Base-by-base conservation (phyloP, 176 grass and related monocot genomes). In the Elymus sibiricus region DNA sequence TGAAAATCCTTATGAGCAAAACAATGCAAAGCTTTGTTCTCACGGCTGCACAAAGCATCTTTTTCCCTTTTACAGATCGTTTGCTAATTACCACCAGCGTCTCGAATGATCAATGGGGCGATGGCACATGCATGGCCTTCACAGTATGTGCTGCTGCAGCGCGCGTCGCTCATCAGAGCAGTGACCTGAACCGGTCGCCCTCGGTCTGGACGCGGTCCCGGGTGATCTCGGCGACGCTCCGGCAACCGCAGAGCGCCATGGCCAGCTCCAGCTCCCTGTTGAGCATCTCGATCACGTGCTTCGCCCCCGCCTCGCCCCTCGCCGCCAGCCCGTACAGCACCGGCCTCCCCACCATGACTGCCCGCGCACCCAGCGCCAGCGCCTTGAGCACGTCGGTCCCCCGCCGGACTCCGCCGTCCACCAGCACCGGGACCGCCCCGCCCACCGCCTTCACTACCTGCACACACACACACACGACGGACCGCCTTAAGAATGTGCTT, bases 381-480 rank as follows among this genome's bases (percentile, higher is more conserved):
- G 95, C 95, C 82, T 98, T 94, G 74, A 98, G 76, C 9, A 98
- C 86, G 76, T 95, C 95, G 6, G 93, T 94, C 44, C 91, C 95
- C 9, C 91, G 93, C 79, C 96, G 89, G 84, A 98, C 11, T 31
- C 96, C 96, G 26, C 96, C 93, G 55, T 95, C 93, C 56, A 98
- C 80, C 78, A 98, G 83, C 62, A 98, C 95, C 5, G 91, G 96
- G 34, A 98, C 66, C 4, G 88, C 79, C 46, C 93, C 91, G 0
- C 74, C 89, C 31, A 98, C 91, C 39, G 96, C 91, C 82, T 91
- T 87, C 3, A 98, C 91, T 4, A 98, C 95, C 93, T 98, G 77
- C 85, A 38, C 31, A 19, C 19, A 14, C 11, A 55, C 5, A 59
- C 27, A 12, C 19, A 11, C 17, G 19, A 73, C 5, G 12, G n/a